Evolutionary conservation across 331 rosid species (phyloP), one percentile per base, ranked within the genome.

Genomic region (Telfairia occidentalis): DNA sequence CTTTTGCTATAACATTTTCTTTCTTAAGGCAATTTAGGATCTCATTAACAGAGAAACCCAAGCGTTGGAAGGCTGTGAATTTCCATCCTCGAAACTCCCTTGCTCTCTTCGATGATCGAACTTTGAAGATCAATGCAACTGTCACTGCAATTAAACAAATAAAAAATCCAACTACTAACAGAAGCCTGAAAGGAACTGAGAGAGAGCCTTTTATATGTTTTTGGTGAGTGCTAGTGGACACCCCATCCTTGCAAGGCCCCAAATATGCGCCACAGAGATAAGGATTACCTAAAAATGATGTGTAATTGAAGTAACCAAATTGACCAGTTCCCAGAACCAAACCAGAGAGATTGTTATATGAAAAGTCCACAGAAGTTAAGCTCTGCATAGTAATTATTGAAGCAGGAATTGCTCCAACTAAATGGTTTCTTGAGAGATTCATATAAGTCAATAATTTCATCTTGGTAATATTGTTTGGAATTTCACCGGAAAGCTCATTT

Each of bases 301-400:
- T 91, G 88, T 86, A 91, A 79, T 94, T 94, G 84, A 94, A 94
- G 87, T 91, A 91, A 65, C 98, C 92, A 76, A 94, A 91, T 78
- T 94, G 98, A 23, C 98, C 98, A 2, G 96, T 88, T 5, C 97
- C 92, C 38, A 96, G 92, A 78, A 94, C 97, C 88, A 91, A 85
- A 75, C 98, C 98, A 76, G 97, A 91, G 76, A 94, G 92, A 84
- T 94, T 91, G 86, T 94, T 94, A 50, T 86, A 94, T 3, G 98
- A 94, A 80, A 94, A 94, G 78, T 94, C 98, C 67, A 91, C 92
- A n/a, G 96, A 87, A 3, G 98, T 94, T 71, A 94, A 82, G 81
- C 98, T 94, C 71, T 94, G 98, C 98, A 94, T 94, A n/a, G 88
- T 72, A 7, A 97, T 79, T 29, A 94, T 85, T 0, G 97, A 88